A percentile compares a stretch with the other conserved stretches of the same genome.
Evolutionary conservation across 306 rosid genomes (phyloP).

Genomic region (Abrus pulchellus): DNA sequence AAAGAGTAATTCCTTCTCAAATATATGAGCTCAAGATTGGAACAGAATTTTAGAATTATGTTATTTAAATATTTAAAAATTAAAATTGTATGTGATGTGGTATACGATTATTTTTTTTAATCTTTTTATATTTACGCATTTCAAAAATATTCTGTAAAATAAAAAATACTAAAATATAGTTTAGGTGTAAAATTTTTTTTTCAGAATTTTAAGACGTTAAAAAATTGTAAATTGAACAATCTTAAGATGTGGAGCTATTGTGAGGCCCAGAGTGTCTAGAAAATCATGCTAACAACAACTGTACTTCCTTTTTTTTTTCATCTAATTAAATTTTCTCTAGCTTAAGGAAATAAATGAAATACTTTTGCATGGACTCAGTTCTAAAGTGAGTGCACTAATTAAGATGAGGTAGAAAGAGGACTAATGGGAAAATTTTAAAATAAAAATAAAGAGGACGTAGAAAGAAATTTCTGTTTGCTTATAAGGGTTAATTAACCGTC

Average conservation of each 20-base stretch:
- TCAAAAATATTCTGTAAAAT: too few relatives aligned
- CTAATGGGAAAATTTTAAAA: background rate
- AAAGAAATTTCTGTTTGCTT: conserved; percentile 14
- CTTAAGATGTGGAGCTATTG: conserved; percentile 26
- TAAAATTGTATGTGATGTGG: too few relatives aligned
- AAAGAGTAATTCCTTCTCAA: background rate
- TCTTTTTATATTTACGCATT: too few relatives aligned
- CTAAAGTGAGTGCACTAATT: background rate
- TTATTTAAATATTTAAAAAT: too few relatives aligned
- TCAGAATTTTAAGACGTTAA: background rate
- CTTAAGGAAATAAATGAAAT: background rate
- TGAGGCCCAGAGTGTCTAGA: conserved; percentile 43
- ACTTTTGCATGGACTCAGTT: background rate
- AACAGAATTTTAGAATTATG: too few relatives aligned
- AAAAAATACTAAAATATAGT: too few relatives aligned
- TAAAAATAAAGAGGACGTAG: background rate
- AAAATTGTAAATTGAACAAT: conserved; percentile 12
- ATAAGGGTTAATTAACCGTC: background rate
- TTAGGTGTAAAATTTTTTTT: background rate
- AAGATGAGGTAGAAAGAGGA: background rate
- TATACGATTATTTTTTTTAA: too few relatives aligned
- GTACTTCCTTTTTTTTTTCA: background rate
- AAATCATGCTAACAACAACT: conserved; percentile 10
- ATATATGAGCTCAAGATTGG: too few relatives aligned
- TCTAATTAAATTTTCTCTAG: background rate